These are phyloP conservation scores for Emmonsia crescens DNA, from an alignment of 2,329 filamentous ascomycete genomes.

Conservation along the genomic window DNA sequence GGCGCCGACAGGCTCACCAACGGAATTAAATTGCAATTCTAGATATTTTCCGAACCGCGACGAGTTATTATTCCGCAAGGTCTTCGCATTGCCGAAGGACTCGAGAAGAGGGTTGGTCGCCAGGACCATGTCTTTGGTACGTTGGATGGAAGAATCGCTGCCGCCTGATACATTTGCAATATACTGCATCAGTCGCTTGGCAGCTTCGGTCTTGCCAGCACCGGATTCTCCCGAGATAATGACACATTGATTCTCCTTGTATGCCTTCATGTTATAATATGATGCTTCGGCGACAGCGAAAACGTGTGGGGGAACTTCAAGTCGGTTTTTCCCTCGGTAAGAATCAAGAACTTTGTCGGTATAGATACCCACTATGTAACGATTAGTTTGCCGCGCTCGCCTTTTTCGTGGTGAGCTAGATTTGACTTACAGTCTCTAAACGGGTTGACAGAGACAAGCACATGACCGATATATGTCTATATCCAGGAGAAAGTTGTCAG, in stretches of 20 bases:
- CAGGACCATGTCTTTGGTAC: slow-evolving; percentile 98
- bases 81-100: slow-evolving; percentile 98
- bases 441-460: slow-evolving; percentile 96
- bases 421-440: slow-evolving; percentile 65
- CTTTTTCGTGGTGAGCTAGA: background rate
- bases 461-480: slow-evolving; percentile 95
- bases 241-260: slow-evolving; percentile 97
- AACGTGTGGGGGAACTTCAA: slow-evolving; percentile 88
- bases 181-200: slow-evolving; percentile 99
- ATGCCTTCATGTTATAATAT: slow-evolving; percentile 99
- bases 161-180: slow-evolving; percentile 94
- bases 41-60: slow-evolving; percentile 97
- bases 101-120: slow-evolving; percentile 95
- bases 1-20: slow-evolving; percentile 86
- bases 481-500: slow-evolving; percentile 9
- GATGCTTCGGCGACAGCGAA: slow-evolving; percentile 92
- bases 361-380: slow-evolving; percentile 73
- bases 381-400: slow-evolving; percentile 24
- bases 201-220: slow-evolving; percentile 95
- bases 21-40: slow-evolving; percentile 86
- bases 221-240: slow-evolving; percentile 98
- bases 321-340: slow-evolving; percentile 92
- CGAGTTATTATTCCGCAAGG: slow-evolving; percentile 95
- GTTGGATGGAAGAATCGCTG: slow-evolving; percentile 72
- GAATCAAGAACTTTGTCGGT: slow-evolving; percentile 86